Percentiles rank a stretch among this genome's conserved stretches.
Conservation (phyloP, 2,329 filamentous ascomycete species). For the Cladosporium sp. region DNA sequence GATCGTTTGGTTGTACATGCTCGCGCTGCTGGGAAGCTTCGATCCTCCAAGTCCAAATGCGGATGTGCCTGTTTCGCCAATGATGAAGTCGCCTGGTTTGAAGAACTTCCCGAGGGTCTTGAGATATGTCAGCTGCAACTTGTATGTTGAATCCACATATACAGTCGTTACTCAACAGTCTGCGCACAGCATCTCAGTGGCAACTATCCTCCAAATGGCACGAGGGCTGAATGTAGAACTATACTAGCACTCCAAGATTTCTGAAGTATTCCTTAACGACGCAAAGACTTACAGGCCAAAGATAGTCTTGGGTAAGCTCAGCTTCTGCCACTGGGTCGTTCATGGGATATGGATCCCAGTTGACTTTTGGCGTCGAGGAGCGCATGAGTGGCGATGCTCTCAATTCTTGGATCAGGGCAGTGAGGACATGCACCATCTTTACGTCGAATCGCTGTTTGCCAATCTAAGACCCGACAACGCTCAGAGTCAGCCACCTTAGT, state of each 20-base stretch:
- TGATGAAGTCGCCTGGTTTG: slow-evolving; percentile 21
- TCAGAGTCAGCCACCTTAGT: background rate
- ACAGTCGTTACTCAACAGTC: background rate
- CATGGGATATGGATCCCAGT: slow-evolving; percentile 42
- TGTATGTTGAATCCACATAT: background rate
- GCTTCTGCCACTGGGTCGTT: slow-evolving; percentile 18
- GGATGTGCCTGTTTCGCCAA: slow-evolving; percentile 27
- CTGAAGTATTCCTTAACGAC: too few relatives aligned
- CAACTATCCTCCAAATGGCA: too few relatives aligned
- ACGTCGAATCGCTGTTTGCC: slow-evolving; percentile 70
- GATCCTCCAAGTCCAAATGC: slow-evolving; percentile 52
- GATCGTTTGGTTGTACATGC: slow-evolving; percentile 50
- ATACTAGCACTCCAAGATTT: too few relatives aligned
- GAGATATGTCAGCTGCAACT: background rate
- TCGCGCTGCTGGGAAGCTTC: slow-evolving; percentile 51
- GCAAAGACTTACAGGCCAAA: slow-evolving; percentile 16
- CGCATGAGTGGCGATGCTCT: slow-evolving; percentile 51
- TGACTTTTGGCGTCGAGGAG: slow-evolving; percentile 40
- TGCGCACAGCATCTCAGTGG: too few relatives aligned
- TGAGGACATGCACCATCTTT: slow-evolving; percentile 60
- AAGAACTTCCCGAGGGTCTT: slow-evolving; percentile 18
- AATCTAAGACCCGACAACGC: background rate
- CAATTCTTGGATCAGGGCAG: slow-evolving; percentile 60
- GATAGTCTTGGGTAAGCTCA: slow-evolving; percentile 20
- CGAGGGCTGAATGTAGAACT: too few relatives aligned